A percentile compares a stretch with the other conserved stretches of the same genome.
phyloP scores from a whole-genome alignment of 257 asterid species.

The Penstemon eatonii region DNA sequence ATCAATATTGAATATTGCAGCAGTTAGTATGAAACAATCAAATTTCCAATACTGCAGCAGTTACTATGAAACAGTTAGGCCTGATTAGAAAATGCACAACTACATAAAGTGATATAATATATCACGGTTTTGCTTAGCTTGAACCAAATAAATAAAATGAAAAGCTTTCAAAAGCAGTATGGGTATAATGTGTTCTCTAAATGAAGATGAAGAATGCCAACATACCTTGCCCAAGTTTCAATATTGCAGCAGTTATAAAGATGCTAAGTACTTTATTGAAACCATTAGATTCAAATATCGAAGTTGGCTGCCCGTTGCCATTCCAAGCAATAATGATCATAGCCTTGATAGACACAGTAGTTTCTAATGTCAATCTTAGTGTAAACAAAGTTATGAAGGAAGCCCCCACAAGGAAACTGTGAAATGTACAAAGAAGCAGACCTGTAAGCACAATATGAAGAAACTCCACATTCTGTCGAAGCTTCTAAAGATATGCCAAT shows the following conservation, averaged over 20 bases:
- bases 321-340: slow-evolving; percentile 99
- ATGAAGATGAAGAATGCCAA: slow-evolving; percentile 20
- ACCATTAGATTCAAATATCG: slow-evolving; percentile 54
- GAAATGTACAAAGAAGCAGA: slow-evolving; percentile 31
- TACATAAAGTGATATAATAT: background rate
- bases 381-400: slow-evolving; percentile 17
- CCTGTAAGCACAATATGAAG: slow-evolving; percentile 98
- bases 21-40: background rate
- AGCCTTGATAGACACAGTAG: slow-evolving; percentile 53
- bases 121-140: slow-evolving; percentile 1
- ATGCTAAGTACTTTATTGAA: slow-evolving; percentile 91
- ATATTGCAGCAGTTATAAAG: slow-evolving; percentile 91
- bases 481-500: slow-evolving; percentile 95
- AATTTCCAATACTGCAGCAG: background rate
- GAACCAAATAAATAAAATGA: background rate
- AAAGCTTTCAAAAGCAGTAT: slow-evolving; percentile 17
- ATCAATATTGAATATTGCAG: background rate
- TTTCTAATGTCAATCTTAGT: slow-evolving; percentile 32
- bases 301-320: slow-evolving; percentile 68
- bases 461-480: slow-evolving; percentile 99
- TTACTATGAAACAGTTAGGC: too few species aligned
- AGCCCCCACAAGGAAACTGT: slow-evolving; percentile 17
- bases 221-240: slow-evolving; percentile 98
- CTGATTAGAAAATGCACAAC: too few species aligned
- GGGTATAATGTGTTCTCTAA: background rate